Evolutionary conservation across 495 filamentous ascomycete species (phyloP), one percentile per base, ranked within the genome.

Genomic region (Aeminium ludgeri): DNA sequence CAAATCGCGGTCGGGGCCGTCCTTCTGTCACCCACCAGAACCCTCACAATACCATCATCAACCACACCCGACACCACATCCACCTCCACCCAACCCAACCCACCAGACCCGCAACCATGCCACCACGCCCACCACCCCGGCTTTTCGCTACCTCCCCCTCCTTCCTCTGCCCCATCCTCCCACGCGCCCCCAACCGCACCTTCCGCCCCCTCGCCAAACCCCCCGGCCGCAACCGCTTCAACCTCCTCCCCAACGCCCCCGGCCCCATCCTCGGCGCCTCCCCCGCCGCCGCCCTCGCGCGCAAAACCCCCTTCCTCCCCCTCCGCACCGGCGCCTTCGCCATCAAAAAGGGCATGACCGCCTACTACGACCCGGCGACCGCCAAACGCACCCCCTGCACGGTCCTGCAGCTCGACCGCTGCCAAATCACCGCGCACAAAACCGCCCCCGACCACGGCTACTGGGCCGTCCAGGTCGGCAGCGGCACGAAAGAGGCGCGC

Each of bases 321-420:
- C 61, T 81, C 28, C 78, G 89, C 0, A 76, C 82, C 20, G 89
- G 89, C 28, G 76, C 77, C 15, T 67, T 96, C 20, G 82, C 78
- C 6, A 71, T 75, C 54, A 97, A 97, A 64, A 84, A 82, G 61
- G 89, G 89, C 54, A 95, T 97, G 80, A 92, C 83, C 10, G 86
- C 81, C 38, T 62, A 93, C 46, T 95, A 78, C 67, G 78, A 83
- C 53, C 58, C 73, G 0, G 68, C 70, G 40, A 76, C 80, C 25
- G 87, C 86, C 20, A 71, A 68, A 41, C 78, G 89, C 37, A 77
- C 71, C 38, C 67, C 87, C 29, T 92, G 84, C 64, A 97, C 89
- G 7, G 82, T 97, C 38, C 72, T 97, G 29, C 89, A 96, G 62
- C 68, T 97, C 48, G 89, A 97, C 61, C 71, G 85, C 36, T 82